These are phyloP conservation scores for Candida palmyrensis DNA, from an alignment of 805 yeast genomes.

Conservation along the genomic window DNA sequence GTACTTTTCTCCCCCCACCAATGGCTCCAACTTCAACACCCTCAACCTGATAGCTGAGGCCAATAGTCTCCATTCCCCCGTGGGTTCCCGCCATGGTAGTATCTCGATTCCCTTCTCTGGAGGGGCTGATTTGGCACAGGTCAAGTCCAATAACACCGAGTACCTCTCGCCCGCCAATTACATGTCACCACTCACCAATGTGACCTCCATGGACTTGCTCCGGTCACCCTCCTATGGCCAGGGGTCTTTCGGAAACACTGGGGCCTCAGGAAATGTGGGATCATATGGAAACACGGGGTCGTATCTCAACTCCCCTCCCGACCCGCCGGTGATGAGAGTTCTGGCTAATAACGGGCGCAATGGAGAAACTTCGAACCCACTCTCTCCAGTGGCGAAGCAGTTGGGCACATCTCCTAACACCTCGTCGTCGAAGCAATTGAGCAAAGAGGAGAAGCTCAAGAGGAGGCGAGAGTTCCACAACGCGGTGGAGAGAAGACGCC, in stretches of 20 bases:
- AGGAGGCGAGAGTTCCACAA: slow-evolving; percentile 87
- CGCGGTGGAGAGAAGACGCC: slow-evolving; percentile 87
- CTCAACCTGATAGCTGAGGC: slow-evolving; percentile 32
- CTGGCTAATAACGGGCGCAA: not conserved
- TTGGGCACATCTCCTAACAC: slow-evolving; percentile 30
- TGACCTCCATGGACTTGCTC: slow-evolving; percentile 27
- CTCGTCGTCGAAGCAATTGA: slow-evolving; percentile 26
- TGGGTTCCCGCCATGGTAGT: slow-evolving; percentile 24
- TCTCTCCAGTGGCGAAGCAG: slow-evolving; percentile 3
- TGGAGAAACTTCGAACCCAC: not conserved
- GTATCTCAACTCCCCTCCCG: slow-evolving; percentile 37
- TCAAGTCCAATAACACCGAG: not conserved
- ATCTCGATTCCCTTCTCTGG: slow-evolving; percentile 21
- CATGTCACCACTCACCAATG: slow-evolving; percentile 25
- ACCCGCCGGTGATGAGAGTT: slow-evolving; percentile 1
- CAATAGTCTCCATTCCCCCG: slow-evolving; percentile 18
- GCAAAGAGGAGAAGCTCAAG: slow-evolving; percentile 66
- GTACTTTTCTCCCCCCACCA: slow-evolving; percentile 36
- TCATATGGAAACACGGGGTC: slow-evolving; percentile 9
- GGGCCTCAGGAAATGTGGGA: not conserved
- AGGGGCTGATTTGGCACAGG: slow-evolving; percentile 1
- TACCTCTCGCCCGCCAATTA: slow-evolving; percentile 28
- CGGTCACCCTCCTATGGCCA: slow-evolving; percentile 25
- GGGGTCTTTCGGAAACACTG: not conserved
- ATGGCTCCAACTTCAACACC: slow-evolving; percentile 17